These are phyloP conservation scores for Coemansia sp. DNA, from an alignment of 192 early-diverging fungal genomes.

Conservation along the genomic window DNA sequence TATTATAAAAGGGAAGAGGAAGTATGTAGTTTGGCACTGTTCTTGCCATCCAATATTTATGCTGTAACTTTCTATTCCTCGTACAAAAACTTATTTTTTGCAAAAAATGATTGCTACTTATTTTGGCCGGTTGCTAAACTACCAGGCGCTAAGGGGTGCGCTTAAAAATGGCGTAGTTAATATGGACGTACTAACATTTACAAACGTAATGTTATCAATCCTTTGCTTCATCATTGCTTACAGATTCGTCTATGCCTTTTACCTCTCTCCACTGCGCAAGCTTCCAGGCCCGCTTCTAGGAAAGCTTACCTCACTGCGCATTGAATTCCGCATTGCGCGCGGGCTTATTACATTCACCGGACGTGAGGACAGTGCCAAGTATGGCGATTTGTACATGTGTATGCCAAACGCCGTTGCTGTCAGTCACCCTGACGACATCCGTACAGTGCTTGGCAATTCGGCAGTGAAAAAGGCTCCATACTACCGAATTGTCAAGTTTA, in stretches of 20 bases:
- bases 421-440: slow-evolving; percentile 27
- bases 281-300: slow-evolving; percentile 22
- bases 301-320: slow-evolving; percentile 14
- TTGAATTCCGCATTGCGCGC: neutral
- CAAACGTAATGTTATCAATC: too few species aligned
- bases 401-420: slow-evolving; percentile 22
- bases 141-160: too few species aligned
- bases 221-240: neutral
- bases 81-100: too few species aligned
- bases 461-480: slow-evolving; percentile 18
- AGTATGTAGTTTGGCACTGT: too few species aligned
- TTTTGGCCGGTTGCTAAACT: too few species aligned
- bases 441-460: slow-evolving; percentile 17
- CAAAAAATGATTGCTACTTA: too few species aligned
- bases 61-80: too few species aligned
- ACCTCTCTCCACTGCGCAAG: slow-evolving; percentile 21
- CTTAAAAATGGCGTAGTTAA: too few species aligned
- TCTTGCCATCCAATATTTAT: too few species aligned
- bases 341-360: slow-evolving; percentile 18
- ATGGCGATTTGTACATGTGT: slow-evolving; percentile 31
- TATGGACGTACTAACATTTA: too few species aligned
- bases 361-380: slow-evolving; percentile 8
- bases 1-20: too few species aligned
- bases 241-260: slow-evolving; percentile 9
- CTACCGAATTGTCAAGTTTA: slow-evolving; percentile 21